Base-by-base conservation (phyloP, 768 basidiomycete genomes). In the Pisolithus tinctorius region DNA sequence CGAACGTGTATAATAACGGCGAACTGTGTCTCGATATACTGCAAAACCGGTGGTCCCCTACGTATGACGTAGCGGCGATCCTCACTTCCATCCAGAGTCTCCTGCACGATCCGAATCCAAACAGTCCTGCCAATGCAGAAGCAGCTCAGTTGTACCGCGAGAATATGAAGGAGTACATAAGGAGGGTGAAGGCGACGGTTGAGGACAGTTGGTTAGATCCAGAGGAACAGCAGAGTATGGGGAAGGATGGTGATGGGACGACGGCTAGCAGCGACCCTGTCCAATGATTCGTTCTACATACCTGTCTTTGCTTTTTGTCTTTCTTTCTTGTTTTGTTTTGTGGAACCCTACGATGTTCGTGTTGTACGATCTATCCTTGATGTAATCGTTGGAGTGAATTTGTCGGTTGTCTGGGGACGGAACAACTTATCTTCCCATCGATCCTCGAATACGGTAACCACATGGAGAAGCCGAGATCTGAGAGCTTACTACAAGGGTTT, bases 41-140 rank as follows among this genome's bases (percentile, higher is more conserved):
- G 34, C 96, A 99, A 74, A 99, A 99, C 66, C 79, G 96, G 23
- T 99, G 96, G 96, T 91, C 88, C 25, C 96, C 96, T 6, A 98
- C 96, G 1, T 99, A 99, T 69, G 96, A 99, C 64, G 96, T 99
- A 49, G 93, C 94, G 17, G 96, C 96, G 27, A 97, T 98, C 71
- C 76, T 99, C 61, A 99, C 96, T 8, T 89, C 86, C 59, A 95
- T 99, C 52, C 96, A 98, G 69, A 90, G 86, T 68, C 72, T 99
- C 50, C 73, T 99, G 53, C 94, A 98, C 63, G 96, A 99, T 69
- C 96, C 96, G 11, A 99, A 99, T 68, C 95, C 95, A 2, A 93
- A 93, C 67, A 95, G 93, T 63, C 95, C 96, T 13, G 96, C 95
- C 4, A 99, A 99, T 63, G 95, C 93, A 3, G 96, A 99, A 71